A percentile compares a stretch with the other conserved stretches of the same genome.
These are phyloP conservation scores for Phytophthora multivora DNA, from an alignment of 352 stramenopile genomes.

Conservation along the genomic window DNA sequence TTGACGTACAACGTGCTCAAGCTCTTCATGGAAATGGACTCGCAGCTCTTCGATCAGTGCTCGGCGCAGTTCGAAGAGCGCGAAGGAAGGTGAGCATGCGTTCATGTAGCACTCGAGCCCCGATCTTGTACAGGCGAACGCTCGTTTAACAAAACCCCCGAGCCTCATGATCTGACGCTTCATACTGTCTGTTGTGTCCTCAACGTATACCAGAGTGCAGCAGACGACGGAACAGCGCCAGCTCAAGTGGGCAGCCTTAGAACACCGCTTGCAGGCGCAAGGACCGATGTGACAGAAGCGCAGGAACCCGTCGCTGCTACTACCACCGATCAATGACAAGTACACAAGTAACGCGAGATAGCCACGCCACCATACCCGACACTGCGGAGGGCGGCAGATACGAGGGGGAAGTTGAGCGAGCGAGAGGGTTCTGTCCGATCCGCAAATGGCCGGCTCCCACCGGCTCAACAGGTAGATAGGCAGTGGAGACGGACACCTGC, in stretches of 20 bases:
- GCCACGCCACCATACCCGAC: slow-evolving; percentile 2
- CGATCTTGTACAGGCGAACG: slow-evolving; percentile 8
- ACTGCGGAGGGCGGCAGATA: slow-evolving; percentile 8
- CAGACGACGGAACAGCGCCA: slow-evolving; percentile 56
- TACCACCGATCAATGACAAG: slow-evolving; percentile 14
- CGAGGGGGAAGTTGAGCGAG: slow-evolving; percentile 10
- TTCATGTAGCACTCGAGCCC: slow-evolving; percentile 4
- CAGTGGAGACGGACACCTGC: slow-evolving; percentile 6
- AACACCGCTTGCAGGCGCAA: slow-evolving; percentile 48
- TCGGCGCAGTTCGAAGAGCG: slow-evolving; percentile 64
- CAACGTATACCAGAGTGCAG: slow-evolving; percentile 18
- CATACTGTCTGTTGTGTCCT: not conserved
- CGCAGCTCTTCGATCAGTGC: slow-evolving; percentile 86
- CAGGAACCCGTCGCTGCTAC: slow-evolving; percentile 7
- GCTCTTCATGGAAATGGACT: slow-evolving; percentile 89
- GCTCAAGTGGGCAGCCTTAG: slow-evolving; percentile 55
- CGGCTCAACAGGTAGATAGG: slow-evolving; percentile 22
- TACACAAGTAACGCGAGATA: slow-evolving; percentile 25
- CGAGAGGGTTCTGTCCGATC: slow-evolving; percentile 4
- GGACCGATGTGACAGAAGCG: slow-evolving; percentile 27
- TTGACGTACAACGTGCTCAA: slow-evolving; percentile 86
- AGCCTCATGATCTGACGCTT: slow-evolving; percentile 5
- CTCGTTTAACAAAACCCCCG: slow-evolving; percentile 17
- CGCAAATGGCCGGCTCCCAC: slow-evolving; percentile 7
- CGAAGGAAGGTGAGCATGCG: slow-evolving; percentile 50